Conservation (phyloP, 768 basidiomycete genomes). For the Russula lepida region DNA sequence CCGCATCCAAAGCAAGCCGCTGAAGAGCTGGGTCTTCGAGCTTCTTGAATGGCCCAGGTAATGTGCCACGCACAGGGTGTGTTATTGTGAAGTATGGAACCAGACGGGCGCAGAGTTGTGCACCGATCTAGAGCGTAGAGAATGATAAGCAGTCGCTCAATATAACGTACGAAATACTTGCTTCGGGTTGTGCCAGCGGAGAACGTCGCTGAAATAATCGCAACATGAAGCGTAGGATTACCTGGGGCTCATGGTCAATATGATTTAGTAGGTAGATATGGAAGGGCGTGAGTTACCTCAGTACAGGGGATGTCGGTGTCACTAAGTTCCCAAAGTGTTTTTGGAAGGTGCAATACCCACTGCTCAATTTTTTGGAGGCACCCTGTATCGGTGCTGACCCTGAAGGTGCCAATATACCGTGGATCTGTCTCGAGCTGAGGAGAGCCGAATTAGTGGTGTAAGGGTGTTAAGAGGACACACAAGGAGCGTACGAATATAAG, state of each 20-base stretch:
- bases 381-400: conserved; percentile 26
- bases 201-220: conserved; percentile 50
- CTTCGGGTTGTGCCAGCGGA: conserved; percentile 36
- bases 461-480: too few species aligned
- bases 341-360: conserved; percentile 75
- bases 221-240: conserved; percentile 55
- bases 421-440: conserved; percentile 51
- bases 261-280: background rate
- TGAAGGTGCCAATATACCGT: conserved; percentile 44
- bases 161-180: conserved; percentile 25
- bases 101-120: conserved; percentile 45
- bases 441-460: background rate
- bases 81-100: conserved; percentile 72
- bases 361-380: conserved; percentile 35
- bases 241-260: conserved; percentile 27
- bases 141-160: conserved; percentile 10
- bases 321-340: conserved; percentile 79
- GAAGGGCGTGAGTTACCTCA: conserved; percentile 39
- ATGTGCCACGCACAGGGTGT: conserved; percentile 64
- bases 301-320: conserved; percentile 44
- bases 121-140: conserved; percentile 34
- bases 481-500: conserved; percentile 51
- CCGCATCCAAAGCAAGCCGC: conserved; percentile 59
- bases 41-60: conserved; percentile 71
- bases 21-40: conserved; percentile 44